Conservation (phyloP, 2,329 filamentous ascomycete species). For the Fonsecaea pedrosoi region DNA sequence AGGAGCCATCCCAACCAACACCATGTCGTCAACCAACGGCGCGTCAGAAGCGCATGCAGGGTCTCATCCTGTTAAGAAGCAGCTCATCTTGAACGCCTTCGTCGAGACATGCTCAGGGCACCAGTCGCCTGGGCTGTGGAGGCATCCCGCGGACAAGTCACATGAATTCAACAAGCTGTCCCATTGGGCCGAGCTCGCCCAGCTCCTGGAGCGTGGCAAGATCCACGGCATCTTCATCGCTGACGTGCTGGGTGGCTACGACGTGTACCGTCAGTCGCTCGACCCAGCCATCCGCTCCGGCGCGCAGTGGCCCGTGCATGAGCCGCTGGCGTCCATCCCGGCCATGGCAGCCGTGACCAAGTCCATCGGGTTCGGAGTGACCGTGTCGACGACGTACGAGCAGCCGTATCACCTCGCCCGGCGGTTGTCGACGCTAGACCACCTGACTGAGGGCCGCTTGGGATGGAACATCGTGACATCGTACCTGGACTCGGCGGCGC, state of each 20-base stretch:
- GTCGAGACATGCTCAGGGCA: slow-evolving; percentile 61
- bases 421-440: slow-evolving; percentile 69
- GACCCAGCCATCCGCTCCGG: slow-evolving; percentile 66
- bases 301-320: slow-evolving; percentile 75
- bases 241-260: slow-evolving; percentile 71
- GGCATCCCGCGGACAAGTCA: slow-evolving; percentile 69
- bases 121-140: slow-evolving; percentile 66
- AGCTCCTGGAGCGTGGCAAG: slow-evolving; percentile 66
- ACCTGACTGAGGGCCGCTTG: slow-evolving; percentile 67
- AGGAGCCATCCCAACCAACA: neutral
- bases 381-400: slow-evolving; percentile 72
- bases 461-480: slow-evolving; percentile 71
- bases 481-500: slow-evolving; percentile 70
- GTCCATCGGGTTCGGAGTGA: slow-evolving; percentile 72
- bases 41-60: neutral
- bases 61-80: slow-evolving; percentile 44
- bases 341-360: slow-evolving; percentile 73
- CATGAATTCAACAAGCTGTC: slow-evolving; percentile 65
- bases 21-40: slow-evolving; percentile 17
- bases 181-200: slow-evolving; percentile 67
- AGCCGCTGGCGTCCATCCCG: slow-evolving; percentile 67
- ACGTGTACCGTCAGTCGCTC: slow-evolving; percentile 70
- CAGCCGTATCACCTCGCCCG: slow-evolving; percentile 71
- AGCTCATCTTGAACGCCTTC: slow-evolving; percentile 59
- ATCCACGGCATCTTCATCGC: slow-evolving; percentile 73